Evolutionary conservation across 208 protist species (phyloP), one percentile per base, ranked within the genome.

Genomic region (Wallacemonas collosoma): DNA sequence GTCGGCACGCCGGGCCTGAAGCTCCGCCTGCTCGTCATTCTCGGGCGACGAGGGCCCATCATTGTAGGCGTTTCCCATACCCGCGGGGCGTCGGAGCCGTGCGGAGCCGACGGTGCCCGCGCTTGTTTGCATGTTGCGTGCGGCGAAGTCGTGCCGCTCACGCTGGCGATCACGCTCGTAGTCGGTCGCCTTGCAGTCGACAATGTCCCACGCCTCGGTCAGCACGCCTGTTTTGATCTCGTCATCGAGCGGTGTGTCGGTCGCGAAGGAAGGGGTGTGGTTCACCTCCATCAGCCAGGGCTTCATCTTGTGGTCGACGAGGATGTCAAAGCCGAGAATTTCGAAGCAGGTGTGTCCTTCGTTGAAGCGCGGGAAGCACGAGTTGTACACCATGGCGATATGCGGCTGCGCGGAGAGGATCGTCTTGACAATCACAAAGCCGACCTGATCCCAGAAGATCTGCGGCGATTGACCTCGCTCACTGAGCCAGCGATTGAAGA

Each of bases 231-330:
- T 84, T 78, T 99, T 99, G 72, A 99, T 96, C 45, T 94, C 75
- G 12, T 87, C 51, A 72, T 99, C 98, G 2, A 98, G 81, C 39
- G 87, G 86, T 26, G 96, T 98, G 78, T 98, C 95, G 15, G 88
- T 96, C 38, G 81, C 86, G 64, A 99, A 90, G 47, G 96, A 98
- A 15, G 98, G 97, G 4, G 95, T 95, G 87, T 98, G 96, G 77
- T 99, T 99, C 40, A 99, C 97, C 83, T 99, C 97, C 75, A 99
- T 86, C 39, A 99, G 80, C 93, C 96, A 98, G 64, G 95, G 96
- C 71, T 91, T 86, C 67, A 98, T 84, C 40, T 95, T 93, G 62
- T 84, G 57, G 74, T 98, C 97, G 40, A 99, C 73, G 2, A 99
- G 77, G 36, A 99, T 89, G 75, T 99, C 98, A 76, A 99, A 98